Conservation (phyloP, 2,329 filamentous ascomycete genomes). For the Sporothrix humicola region DNA sequence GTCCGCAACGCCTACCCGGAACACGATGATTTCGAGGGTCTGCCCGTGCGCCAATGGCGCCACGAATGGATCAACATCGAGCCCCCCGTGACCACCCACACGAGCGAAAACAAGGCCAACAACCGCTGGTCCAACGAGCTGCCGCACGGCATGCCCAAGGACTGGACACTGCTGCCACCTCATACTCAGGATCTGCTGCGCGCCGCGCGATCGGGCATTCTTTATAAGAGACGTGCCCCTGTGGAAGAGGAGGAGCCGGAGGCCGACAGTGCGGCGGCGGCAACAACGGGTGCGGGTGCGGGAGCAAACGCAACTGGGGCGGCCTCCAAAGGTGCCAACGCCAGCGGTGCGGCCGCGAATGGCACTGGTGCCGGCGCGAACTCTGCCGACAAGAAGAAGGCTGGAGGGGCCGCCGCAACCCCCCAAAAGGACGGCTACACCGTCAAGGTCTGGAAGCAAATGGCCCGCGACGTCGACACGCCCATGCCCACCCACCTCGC, state of each 20-base stretch:
- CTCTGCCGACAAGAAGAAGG: neutral
- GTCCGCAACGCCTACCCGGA: constrained; percentile 62
- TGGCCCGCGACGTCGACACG: constrained; percentile 63
- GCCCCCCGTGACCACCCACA: constrained; percentile 69
- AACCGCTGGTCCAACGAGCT: constrained; percentile 77
- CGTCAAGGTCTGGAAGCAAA: constrained; percentile 66
- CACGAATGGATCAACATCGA: constrained; percentile 72
- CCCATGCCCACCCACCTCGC: constrained; percentile 61
- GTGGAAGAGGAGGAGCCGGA: constrained; percentile 65
- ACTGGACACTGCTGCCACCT: constrained; percentile 75
- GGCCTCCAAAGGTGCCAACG: constrained; percentile 35
- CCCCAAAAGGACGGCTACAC: constrained; percentile 55
- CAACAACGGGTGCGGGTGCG: neutral
- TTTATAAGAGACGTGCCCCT: constrained; percentile 74
- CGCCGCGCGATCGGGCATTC: constrained; percentile 75
- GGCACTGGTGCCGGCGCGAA: neutral
- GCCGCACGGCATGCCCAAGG: constrained; percentile 81
- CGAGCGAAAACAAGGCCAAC: constrained; percentile 57
- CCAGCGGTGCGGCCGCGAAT: constrained; percentile 35
- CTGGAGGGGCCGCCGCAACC: neutral
- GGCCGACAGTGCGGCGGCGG: constrained; percentile 44
- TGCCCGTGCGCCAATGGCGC: constrained; percentile 91
- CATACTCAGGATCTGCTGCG: constrained; percentile 84
- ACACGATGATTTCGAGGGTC: constrained; percentile 69
- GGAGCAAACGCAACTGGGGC: neutral